Evolutionary conservation across 2,329 filamentous ascomycete genomes (phyloP), one percentile per base, ranked within the genome.

Genomic region (Neopestalotiopsis clavispora): DNA sequence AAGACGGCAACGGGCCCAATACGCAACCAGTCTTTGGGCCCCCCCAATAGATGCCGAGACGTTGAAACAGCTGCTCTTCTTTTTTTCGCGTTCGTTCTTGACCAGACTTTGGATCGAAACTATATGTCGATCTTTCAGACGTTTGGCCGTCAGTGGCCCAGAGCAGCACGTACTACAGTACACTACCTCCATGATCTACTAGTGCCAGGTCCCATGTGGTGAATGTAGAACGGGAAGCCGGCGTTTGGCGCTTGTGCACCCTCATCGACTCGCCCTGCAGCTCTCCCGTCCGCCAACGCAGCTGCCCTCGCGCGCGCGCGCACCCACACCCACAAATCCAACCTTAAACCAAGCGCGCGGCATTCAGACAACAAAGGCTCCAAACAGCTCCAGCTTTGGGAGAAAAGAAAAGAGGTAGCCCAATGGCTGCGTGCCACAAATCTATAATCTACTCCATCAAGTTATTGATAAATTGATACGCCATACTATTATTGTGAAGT

Each of bases 321-420:
- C 45, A 9, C 7, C 13, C 45, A 7, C n/a, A 52, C 45, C 45
- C 42, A 49, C 42, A 10, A 38, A 38, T 38, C 34, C 20, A 52
- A 52, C 45, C 45, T 52, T 23, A 52, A 52, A 17, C 34, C 59
- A 62, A 62, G 59, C 59, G 59, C 59, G 59, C 59, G 59, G 59
- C 32, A 40, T 62, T 20, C 34, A 38, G 10, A 38, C 6, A 38
- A 38, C 1, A 38, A 38, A 38, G 34, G 10, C 6, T 38, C 34
- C 34, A 38, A 38, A 38, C 6, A 38, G 34, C 34, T 38, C 34
- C 10, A 10, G 34, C 10, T 28, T 4, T 28, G 23, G 23, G 23
- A 28, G 23, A 28, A 28, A 28, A 28, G 23, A 28, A 10, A 38
- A 38, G 10, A 38, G 34, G 34, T 10, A 7, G 34, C 14, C 32